Evolutionary conservation across 1,284 basidiomycete genomes (phyloP).

Genomic region (Puccinia horiana): DNA sequence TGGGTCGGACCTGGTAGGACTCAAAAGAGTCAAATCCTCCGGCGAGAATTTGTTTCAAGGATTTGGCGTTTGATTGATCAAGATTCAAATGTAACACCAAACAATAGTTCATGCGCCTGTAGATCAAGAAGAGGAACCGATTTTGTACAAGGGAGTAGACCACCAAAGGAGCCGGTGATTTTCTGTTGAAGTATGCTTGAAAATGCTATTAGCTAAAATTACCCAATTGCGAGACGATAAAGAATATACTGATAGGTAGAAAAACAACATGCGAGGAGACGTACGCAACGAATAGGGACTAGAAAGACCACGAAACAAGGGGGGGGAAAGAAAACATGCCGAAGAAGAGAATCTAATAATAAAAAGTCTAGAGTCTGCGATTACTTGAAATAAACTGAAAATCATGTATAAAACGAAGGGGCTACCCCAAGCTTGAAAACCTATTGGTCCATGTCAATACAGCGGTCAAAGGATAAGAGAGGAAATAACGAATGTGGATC

Average conservation of each 20-base stretch:
- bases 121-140: too few species aligned
- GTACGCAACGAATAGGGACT: neutral
- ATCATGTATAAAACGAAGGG: neutral
- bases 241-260: neutral
- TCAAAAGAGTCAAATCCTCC: too few species aligned
- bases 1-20: too few species aligned
- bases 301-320: neutral
- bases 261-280: constrained; percentile 9
- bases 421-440: neutral
- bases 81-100: too few species aligned
- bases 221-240: neutral
- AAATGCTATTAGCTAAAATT: neutral
- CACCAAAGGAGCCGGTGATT: neutral
- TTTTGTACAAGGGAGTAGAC: too few species aligned
- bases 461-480: neutral
- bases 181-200: neutral
- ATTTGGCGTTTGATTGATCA: too few species aligned
- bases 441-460: neutral
- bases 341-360: neutral
- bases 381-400: neutral
- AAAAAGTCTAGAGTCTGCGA: neutral
- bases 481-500: constrained; percentile 15
- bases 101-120: too few species aligned
- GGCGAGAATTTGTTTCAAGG: too few species aligned
- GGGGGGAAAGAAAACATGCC: neutral